Base-by-base conservation (phyloP, 768 basidiomycete genomes). In the Cystofilobasidium ferigula region DNA sequence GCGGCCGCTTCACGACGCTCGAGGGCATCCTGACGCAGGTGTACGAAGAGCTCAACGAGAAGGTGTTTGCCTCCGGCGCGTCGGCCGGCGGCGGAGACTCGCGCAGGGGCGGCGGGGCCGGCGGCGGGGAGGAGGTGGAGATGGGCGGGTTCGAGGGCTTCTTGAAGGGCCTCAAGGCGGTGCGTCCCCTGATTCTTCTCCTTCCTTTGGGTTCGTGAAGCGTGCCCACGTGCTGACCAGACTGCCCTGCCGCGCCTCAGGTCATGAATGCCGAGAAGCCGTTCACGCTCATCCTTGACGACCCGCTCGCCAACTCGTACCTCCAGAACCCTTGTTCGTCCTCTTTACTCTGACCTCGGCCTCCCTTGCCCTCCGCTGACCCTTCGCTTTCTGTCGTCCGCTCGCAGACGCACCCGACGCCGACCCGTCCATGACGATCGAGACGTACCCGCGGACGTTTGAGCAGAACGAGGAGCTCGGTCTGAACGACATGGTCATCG, bases 401-500 rank as follows among this genome's bases (percentile, higher is more conserved):
- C 45, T 14, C 48, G 7, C 43, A 68, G 67, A 94, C 74, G 94
- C 95, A 0, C 95, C 95, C 5, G 94, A 99, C 73, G 85, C 88
- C 0, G 94, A 98, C 73, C 94, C 94, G 1, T 91, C 92, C 72
- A 89, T 99, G 88, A 80, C 76, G 35, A 81, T 88, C 60, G 88
- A 87, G 74, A 74, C 76, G 63, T 99, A 98, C 72, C 88, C 92
- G 45, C 80, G 95, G 57, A 84, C 84, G 4, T 88, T 82, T 79
- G 83, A 89, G 51, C 91, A 99, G 79, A 92, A 99, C 71, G 95
- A 98, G 74, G 89, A 91, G 58, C 79, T 98, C 18, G 95, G 94
- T 6, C 75, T 99, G 73, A 76, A 74, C 60, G 76, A 77, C 66
- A 76, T 77, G 72, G 72, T 76, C 8, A 65, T 77, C 54, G 74